phyloP scores from a whole-genome alignment of 352 stramenopile genomes.

The Pythium oligandrum region DNA sequence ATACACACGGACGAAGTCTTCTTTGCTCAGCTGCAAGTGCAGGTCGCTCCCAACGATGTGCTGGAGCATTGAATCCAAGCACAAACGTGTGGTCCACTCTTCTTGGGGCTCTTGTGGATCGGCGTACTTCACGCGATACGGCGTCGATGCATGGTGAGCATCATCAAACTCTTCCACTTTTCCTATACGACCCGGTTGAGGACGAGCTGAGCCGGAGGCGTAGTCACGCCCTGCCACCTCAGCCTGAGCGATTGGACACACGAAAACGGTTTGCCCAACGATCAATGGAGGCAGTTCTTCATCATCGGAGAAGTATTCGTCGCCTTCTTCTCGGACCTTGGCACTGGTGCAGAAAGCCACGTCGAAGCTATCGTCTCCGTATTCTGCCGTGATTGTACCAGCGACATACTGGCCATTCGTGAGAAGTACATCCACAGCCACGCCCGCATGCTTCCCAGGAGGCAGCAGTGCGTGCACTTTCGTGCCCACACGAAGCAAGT shows the following conservation, averaged over 20 bases:
- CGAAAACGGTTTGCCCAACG: slow-evolving; percentile 27
- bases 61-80: slow-evolving; percentile 32
- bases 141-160: slow-evolving; percentile 12
- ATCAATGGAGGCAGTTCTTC: slow-evolving; percentile 31
- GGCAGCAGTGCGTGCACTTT: slow-evolving; percentile 31
- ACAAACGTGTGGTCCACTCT: slow-evolving; percentile 26
- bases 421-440: slow-evolving; percentile 42
- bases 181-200: slow-evolving; percentile 22
- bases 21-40: slow-evolving; percentile 25
- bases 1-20: slow-evolving; percentile 43
- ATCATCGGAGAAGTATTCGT: slow-evolving; percentile 33
- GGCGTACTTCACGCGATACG: slow-evolving; percentile 29
- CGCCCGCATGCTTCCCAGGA: slow-evolving; percentile 33
- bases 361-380: slow-evolving; percentile 31
- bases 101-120: slow-evolving; percentile 23
- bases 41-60: slow-evolving; percentile 24
- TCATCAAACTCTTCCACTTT: slow-evolving; percentile 25
- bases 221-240: no score
- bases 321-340: slow-evolving; percentile 31
- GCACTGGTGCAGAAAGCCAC: slow-evolving; percentile 35
- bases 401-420: slow-evolving; percentile 26
- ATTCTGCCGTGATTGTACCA: slow-evolving; percentile 41
- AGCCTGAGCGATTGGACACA: slow-evolving; percentile 22
- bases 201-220: no score
- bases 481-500: slow-evolving; percentile 18